Base-by-base conservation (phyloP, 169 alveolate genomes). In the Cryptosporidium tyzzeri region DNA sequence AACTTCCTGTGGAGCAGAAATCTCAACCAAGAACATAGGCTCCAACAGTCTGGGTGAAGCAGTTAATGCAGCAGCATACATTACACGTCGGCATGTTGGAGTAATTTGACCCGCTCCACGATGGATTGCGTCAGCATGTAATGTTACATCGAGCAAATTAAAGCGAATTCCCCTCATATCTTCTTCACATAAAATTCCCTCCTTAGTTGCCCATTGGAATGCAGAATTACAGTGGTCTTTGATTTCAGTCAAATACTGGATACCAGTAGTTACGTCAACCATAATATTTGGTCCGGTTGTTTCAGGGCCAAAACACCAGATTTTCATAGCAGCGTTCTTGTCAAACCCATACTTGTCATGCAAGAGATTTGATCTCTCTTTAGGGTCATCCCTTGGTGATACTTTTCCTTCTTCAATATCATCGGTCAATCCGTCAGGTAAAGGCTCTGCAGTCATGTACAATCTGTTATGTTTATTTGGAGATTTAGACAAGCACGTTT, bases 271-370 rank as follows among this genome's bases (percentile, higher is more conserved):
- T 91, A 93, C 92, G 92, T 99, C 99, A 29, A 98, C 98, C 84
- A 99, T 93, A 71, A 99, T 87, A 94, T 98, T 98, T 16, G 99
- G 98, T 48, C 99, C 99, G 37, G 97, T 95, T 70, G 98, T 96
- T 73, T 98, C 99, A 55, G 99, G 99, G 29, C 99, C 99, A 93
- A 97, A 98, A 95, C 98, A 97, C 99, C 99, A 98, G 67, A 98
- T 97, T 96, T 97, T 98, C 74, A 95, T 84, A 69, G 99, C 99
- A 48, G 98, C 98, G 94, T 96, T 96, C 93, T 96, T 96, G 93
- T 98, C 99, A 99, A 99, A 98, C 84, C 95, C 99, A 95, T 93
- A 97, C 91, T 98, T 93, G 85, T 97, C 99, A 65, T 95, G 94
- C 61, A 98, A 94, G 68, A 93, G 91, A 91, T 96, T 97, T 74